phyloP scores from a whole-genome alignment of 805 yeast species.

The Kregervanrija delftensis region DNA sequence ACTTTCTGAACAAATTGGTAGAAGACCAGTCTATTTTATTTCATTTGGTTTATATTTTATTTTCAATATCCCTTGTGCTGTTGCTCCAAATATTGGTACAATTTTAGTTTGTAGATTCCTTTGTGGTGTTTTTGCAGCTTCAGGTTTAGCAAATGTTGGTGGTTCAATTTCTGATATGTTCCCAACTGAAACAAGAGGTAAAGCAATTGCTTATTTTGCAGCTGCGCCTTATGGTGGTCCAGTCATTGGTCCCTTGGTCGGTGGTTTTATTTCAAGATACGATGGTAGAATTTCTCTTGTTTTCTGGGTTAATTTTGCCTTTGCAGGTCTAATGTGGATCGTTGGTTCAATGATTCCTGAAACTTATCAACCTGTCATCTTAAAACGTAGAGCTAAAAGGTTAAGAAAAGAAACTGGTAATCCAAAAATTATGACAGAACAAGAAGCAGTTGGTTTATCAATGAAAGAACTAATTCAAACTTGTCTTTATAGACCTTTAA shows the following conservation, averaged over 20 bases:
- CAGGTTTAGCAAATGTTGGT: conserved; percentile 82
- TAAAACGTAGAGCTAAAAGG: conserved; percentile 56
- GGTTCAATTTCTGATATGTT: conserved; percentile 90
- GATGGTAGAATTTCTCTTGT: conserved; percentile 64
- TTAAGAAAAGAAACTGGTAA: conserved; percentile 78
- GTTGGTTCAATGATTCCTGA: conserved; percentile 67
- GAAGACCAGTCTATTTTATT: conserved; percentile 75
- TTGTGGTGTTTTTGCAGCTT: conserved; percentile 79
- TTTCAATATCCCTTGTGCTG: conserved; percentile 83
- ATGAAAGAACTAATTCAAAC: conserved; percentile 62
- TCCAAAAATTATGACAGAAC: conserved; percentile 82
- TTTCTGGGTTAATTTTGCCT: conserved; percentile 90
- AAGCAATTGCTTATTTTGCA: conserved; percentile 86
- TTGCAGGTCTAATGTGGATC: conserved; percentile 81
- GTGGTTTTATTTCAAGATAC: conserved; percentile 75
- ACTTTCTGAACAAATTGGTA: conserved; percentile 74
- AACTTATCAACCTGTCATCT: conserved; percentile 79
- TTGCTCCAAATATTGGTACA: conserved; percentile 77
- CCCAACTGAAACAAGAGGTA: conserved; percentile 72
- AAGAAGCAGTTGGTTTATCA: conserved; percentile 74
- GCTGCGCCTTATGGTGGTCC: conserved; percentile 94
- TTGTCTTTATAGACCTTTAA: conserved; percentile 74
- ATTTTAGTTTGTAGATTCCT: conserved; percentile 76
- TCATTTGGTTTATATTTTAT: conserved; percentile 69
- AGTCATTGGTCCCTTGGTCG: conserved; percentile 79